phyloP scores from a whole-genome alignment of 108 stramenopile genomes.

The Epithemia pelagica region DNA sequence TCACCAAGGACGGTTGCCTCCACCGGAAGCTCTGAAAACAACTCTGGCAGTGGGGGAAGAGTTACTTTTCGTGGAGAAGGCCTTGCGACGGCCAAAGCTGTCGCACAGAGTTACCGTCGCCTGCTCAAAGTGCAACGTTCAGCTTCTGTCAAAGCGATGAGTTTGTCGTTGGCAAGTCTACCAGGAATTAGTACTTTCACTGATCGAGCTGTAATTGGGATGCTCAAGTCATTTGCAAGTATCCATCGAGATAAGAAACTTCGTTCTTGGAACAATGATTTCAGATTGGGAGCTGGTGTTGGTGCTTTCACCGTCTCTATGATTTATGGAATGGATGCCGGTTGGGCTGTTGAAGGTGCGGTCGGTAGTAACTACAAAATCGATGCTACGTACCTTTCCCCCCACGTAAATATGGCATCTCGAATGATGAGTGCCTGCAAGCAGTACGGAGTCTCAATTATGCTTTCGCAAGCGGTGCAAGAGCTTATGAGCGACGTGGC shows the following conservation, averaged over 20 bases:
- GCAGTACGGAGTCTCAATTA: constrained; percentile 78
- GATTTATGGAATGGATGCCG: constrained; percentile 92
- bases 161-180: constrained; percentile 27
- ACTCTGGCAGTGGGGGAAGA: neutral
- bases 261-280: constrained; percentile 58
- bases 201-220: constrained; percentile 75
- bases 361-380: constrained; percentile 88
- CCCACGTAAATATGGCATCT: constrained; percentile 94
- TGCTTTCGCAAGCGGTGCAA: constrained; percentile 53
- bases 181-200: constrained; percentile 67
- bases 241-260: constrained; percentile 71
- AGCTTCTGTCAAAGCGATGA: constrained; percentile 2
- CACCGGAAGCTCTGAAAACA: neutral
- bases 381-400: constrained; percentile 95
- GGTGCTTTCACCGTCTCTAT: constrained; percentile 50
- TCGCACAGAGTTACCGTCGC: neutral
- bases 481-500: constrained; percentile 63
- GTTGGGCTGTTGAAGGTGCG: constrained; percentile 95
- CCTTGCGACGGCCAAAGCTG: neutral
- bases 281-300: constrained; percentile 46
- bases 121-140: neutral
- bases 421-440: constrained; percentile 90
- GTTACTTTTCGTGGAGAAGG: neutral
- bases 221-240: constrained; percentile 75
- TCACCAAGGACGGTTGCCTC: neutral